Conservation (phyloP, 108 stramenopile species). For the Nitzschia sp. region DNA sequence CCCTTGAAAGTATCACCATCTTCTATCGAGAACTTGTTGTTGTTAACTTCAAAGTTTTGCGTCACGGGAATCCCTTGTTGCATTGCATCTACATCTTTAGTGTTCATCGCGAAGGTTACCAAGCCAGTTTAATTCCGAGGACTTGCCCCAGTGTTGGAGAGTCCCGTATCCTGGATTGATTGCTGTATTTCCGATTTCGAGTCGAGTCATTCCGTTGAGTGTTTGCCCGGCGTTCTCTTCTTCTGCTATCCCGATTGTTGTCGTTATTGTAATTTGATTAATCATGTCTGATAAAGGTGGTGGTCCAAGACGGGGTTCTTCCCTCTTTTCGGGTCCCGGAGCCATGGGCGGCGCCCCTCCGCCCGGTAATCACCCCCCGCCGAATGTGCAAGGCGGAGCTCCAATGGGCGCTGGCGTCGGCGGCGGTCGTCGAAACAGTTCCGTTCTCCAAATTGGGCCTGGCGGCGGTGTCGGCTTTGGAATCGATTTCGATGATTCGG, state of each 20-base stretch:
- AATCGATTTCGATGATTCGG: conserved; percentile 60
- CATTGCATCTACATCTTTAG: neutral
- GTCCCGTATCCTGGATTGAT: too few species aligned
- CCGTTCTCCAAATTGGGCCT: conserved; percentile 43
- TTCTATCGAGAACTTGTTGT: too few species aligned
- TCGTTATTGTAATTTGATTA: neutral
- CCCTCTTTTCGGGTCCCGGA: conserved; percentile 35
- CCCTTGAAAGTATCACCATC: too few species aligned
- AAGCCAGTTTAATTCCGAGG: too few species aligned
- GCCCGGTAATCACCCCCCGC: conserved; percentile 2
- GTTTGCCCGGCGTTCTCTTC: neutral
- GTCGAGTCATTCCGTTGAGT: neutral
- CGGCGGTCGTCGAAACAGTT: conserved; percentile 31
- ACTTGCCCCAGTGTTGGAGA: too few species aligned
- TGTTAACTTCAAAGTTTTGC: neutral
- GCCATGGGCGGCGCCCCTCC: conserved; percentile 25
- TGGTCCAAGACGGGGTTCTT: conserved; percentile 48
- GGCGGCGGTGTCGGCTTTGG: conserved; percentile 54
- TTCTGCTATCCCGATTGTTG: too few species aligned
- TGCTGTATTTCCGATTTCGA: too few species aligned
- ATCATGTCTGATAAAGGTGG: conserved; percentile 30
- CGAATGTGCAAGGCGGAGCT: conserved; percentile 18
- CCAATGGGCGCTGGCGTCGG: conserved; percentile 17
- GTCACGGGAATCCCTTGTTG: neutral
- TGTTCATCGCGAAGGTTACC: neutral